Conservation (phyloP, 2,329 filamentous ascomycete genomes). For the Paracamarosporium sp. region DNA sequence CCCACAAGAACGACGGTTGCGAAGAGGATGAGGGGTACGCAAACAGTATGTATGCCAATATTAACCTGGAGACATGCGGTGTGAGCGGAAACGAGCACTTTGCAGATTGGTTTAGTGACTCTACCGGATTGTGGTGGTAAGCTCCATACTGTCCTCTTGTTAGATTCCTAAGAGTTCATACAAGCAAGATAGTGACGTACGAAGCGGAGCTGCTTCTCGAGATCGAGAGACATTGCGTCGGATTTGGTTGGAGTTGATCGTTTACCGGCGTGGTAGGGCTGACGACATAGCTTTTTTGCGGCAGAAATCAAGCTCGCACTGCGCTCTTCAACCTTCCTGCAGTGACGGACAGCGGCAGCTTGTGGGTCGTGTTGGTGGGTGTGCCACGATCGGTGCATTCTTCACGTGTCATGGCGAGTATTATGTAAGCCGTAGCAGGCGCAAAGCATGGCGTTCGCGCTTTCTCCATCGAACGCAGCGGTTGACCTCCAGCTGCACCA, state of each 20-base stretch:
- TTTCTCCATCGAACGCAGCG: background rate
- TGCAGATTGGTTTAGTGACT: slow-evolving; percentile 19
- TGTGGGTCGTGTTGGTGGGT: slow-evolving; percentile 24
- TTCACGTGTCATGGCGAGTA: slow-evolving; percentile 19
- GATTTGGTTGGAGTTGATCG: slow-evolving; percentile 34
- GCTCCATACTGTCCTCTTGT: slow-evolving; percentile 71
- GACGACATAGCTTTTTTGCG: slow-evolving; percentile 36
- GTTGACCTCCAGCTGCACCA: slow-evolving; percentile 1
- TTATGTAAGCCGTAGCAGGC: background rate
- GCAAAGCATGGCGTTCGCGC: background rate
- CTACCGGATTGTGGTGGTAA: slow-evolving; percentile 77
- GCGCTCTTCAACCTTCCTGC: slow-evolving; percentile 12
- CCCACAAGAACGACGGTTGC: slow-evolving; percentile 75
- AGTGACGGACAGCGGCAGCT: slow-evolving; percentile 23
- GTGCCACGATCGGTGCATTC: slow-evolving; percentile 34
- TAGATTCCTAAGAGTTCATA: slow-evolving; percentile 7
- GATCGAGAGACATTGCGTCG: slow-evolving; percentile 66
- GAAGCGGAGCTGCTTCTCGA: slow-evolving; percentile 83
- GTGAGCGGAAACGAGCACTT: slow-evolving; percentile 30
- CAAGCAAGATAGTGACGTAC: slow-evolving; percentile 60
- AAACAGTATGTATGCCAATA: slow-evolving; percentile 78
- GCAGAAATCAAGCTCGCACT: slow-evolving; percentile 7
- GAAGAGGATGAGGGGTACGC: slow-evolving; percentile 77
- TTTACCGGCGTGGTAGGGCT: slow-evolving; percentile 18
- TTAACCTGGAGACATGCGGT: slow-evolving; percentile 64